A percentile compares a stretch with the other conserved stretches of the same genome.
Evolutionary conservation across 2,329 filamentous ascomycete genomes (phyloP).

Genomic region (Sclerotinia spermophila): DNA sequence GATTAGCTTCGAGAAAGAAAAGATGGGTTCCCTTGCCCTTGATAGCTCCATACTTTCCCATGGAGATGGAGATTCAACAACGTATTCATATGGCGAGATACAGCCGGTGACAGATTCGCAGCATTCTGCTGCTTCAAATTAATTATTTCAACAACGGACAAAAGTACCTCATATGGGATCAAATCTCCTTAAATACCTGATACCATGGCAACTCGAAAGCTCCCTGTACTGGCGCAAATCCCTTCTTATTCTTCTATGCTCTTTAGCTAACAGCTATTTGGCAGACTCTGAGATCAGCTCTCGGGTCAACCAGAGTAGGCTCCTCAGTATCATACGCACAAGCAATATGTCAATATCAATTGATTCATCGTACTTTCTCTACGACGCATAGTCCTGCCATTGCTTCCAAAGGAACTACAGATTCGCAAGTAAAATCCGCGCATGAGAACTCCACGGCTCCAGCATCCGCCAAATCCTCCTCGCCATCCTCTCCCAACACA

Average conservation of each 20-base stretch:
- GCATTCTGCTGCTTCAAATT: conserved; percentile 33
- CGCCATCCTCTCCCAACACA: background rate
- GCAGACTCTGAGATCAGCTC: conserved; percentile 20
- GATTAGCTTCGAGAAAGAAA: background rate
- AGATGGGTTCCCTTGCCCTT: conserved; percentile 7
- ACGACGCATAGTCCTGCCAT: background rate
- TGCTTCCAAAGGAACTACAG: conserved; percentile 22
- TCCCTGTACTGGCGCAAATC: conserved; percentile 28
- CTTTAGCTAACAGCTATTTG: conserved; percentile 21
- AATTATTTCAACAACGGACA: background rate
- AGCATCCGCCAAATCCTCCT: background rate
- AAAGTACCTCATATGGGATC: conserved; percentile 13
- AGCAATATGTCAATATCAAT: conserved; percentile 12
- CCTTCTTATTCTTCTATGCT: conserved; percentile 18
- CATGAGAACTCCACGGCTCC: conserved; percentile 24
- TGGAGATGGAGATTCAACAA: conserved; percentile 13
- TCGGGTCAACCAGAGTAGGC: conserved; percentile 12
- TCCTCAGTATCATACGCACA: background rate
- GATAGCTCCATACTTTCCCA: conserved; percentile 15
- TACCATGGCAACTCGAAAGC: conserved; percentile 32
- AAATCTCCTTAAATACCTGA: background rate
- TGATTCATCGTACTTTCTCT: conserved; percentile 1
- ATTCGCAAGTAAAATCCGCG: background rate
- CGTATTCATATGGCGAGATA: conserved; percentile 30
- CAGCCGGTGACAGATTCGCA: conserved; percentile 33